phyloP scores from a whole-genome alignment of 768 basidiomycete species.

The Strobilomyces echinocephalus region DNA sequence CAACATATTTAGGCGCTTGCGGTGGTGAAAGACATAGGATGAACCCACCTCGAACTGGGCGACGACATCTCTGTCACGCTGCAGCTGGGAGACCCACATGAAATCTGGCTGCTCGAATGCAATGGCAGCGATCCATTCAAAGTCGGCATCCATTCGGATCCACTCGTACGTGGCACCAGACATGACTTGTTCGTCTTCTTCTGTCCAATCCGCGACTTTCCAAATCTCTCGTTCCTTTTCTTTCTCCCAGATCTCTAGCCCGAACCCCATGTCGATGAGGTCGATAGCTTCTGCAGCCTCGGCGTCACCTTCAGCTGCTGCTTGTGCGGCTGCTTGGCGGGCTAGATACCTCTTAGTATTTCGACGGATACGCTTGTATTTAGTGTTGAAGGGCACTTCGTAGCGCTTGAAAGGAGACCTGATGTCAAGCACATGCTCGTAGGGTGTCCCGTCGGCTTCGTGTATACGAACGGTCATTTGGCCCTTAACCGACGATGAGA shows the following conservation, averaged over 20 bases:
- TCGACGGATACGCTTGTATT: constrained; percentile 92
- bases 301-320: constrained; percentile 85
- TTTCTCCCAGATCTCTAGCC: constrained; percentile 93
- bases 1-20: constrained; percentile 9
- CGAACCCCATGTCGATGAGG: constrained; percentile 92
- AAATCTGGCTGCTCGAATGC: constrained; percentile 95
- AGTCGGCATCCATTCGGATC: constrained; percentile 98
- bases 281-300: constrained; percentile 93
- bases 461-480: constrained; percentile 99
- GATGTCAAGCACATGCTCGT: constrained; percentile 96
- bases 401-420: constrained; percentile 85
- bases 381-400: constrained; percentile 97
- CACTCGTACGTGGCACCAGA: constrained; percentile 97
- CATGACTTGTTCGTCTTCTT: constrained; percentile 92
- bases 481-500: constrained; percentile 46
- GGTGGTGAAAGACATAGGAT: not conserved
- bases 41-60: constrained; percentile 87
- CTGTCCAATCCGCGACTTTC: constrained; percentile 98
- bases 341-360: constrained; percentile 96
- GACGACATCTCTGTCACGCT: constrained; percentile 92
- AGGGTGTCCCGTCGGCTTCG: constrained; percentile 98
- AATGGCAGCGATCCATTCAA: constrained; percentile 95
- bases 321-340: constrained; percentile 87
- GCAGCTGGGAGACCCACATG: constrained; percentile 97
- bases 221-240: constrained; percentile 88